Evolutionary conservation across 2,329 filamentous ascomycete genomes (phyloP).

Genomic region (Periconia macrospinosa): DNA sequence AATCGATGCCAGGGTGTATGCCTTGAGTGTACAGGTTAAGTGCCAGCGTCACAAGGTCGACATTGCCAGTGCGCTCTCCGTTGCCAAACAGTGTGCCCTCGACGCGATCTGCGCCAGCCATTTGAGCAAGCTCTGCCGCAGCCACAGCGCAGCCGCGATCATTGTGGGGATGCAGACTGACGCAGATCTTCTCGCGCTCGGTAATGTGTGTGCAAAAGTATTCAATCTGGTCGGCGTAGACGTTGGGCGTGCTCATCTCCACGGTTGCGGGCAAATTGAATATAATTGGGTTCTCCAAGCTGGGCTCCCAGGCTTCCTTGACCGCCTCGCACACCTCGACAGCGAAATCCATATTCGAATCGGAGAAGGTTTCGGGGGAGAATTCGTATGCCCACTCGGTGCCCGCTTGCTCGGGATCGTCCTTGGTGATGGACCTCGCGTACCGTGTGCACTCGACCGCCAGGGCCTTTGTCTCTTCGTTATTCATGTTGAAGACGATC

Average conservation of each 20-base stretch:
- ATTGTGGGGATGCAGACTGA: slow-evolving; percentile 93
- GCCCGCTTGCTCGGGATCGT: slow-evolving; percentile 59
- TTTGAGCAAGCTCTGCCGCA: slow-evolving; percentile 88
- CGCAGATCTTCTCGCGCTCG: slow-evolving; percentile 82
- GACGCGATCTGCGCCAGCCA: slow-evolving; percentile 93
- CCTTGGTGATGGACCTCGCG: slow-evolving; percentile 87
- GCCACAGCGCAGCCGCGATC: slow-evolving; percentile 89
- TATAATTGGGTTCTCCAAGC: slow-evolving; percentile 78
- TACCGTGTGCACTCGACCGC: slow-evolving; percentile 85
- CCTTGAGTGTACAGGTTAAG: slow-evolving; percentile 96
- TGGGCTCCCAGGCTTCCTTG: slow-evolving; percentile 89
- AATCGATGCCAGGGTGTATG: slow-evolving; percentile 81
- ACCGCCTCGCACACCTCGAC: slow-evolving; percentile 87
- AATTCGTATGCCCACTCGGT: slow-evolving; percentile 81
- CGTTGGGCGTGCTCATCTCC: slow-evolving; percentile 90
- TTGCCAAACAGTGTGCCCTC: slow-evolving; percentile 95
- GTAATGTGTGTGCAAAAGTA: slow-evolving; percentile 87
- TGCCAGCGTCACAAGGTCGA: slow-evolving; percentile 88
- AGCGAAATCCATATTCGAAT: slow-evolving; percentile 81
- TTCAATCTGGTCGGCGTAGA: slow-evolving; percentile 95
- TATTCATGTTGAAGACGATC: slow-evolving; percentile 84
- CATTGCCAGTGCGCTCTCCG: slow-evolving; percentile 92
- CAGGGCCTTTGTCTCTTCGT: slow-evolving; percentile 78
- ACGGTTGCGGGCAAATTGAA: slow-evolving; percentile 97
- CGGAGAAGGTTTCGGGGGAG: slow-evolving; percentile 86